Conservation (phyloP, 1,284 basidiomycete species). For the Cutaneotrichosporon mucoides region DNA sequence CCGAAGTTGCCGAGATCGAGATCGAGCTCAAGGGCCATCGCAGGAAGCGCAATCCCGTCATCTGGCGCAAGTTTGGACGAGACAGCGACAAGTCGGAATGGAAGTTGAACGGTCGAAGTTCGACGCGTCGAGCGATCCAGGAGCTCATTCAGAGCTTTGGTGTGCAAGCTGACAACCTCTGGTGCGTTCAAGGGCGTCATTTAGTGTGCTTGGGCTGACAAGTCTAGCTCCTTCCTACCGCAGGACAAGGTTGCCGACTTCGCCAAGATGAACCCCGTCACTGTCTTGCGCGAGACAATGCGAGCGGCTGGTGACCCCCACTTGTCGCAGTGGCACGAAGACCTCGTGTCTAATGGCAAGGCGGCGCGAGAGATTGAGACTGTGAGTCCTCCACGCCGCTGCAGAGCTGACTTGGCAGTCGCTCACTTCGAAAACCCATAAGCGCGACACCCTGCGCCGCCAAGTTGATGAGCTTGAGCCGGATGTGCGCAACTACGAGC, state of each 20-base stretch:
- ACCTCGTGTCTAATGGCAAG: constrained; percentile 60
- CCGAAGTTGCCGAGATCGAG: constrained; percentile 72
- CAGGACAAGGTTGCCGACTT: constrained; percentile 97
- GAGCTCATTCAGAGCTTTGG: constrained; percentile 68
- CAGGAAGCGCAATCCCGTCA: constrained; percentile 68
- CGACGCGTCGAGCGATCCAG: constrained; percentile 62
- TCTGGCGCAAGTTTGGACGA: constrained; percentile 63
- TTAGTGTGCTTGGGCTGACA: too few species aligned
- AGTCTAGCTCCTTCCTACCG: constrained; percentile 79
- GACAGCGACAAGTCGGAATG: constrained; percentile 55
- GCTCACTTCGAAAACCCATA: constrained; percentile 26
- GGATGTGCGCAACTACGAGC: constrained; percentile 70
- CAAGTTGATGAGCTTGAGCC: constrained; percentile 69
- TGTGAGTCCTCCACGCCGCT: constrained; percentile 13
- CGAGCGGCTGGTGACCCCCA: constrained; percentile 78
- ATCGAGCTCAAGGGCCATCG: constrained; percentile 81
- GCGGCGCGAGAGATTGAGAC: constrained; percentile 20
- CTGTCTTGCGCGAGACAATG: constrained; percentile 84
- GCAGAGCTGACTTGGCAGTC: not conserved
- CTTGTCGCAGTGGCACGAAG: constrained; percentile 75
- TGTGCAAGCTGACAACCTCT: constrained; percentile 90
- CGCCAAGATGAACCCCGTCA: constrained; percentile 79
- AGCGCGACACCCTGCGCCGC: constrained; percentile 62
- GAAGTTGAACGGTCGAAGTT: constrained; percentile 49
- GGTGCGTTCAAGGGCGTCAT: constrained; percentile 53